Evolutionary conservation across 2,329 filamentous ascomycete species (phyloP).

Genomic region (Sordariomycetes sp.): DNA sequence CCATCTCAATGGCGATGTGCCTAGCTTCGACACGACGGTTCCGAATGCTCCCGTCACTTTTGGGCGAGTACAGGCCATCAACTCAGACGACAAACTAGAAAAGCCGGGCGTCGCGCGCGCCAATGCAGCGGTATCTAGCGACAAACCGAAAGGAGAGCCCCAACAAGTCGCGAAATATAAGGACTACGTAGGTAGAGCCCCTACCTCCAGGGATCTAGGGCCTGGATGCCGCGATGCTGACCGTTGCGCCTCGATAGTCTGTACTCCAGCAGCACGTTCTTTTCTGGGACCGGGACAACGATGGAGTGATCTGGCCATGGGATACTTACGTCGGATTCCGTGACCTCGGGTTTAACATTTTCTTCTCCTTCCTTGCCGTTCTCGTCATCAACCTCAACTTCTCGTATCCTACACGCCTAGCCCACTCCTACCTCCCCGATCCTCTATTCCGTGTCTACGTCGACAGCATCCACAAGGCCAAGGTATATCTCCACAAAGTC

Average conservation of each 20-base stretch:
- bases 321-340: slow-evolving; percentile 25
- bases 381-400: slow-evolving; percentile 27
- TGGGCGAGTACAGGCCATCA: background rate
- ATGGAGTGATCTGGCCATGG: slow-evolving; percentile 22
- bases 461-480: slow-evolving; percentile 23
- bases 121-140: background rate
- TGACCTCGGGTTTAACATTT: slow-evolving; percentile 22
- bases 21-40: background rate
- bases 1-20: background rate
- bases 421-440: slow-evolving; percentile 20
- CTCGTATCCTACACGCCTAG: slow-evolving; percentile 26
- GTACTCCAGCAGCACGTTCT: slow-evolving; percentile 24
- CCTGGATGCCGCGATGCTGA: background rate
- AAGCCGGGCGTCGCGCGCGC: background rate
- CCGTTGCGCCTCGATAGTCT: background rate
- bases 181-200: background rate
- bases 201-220: background rate
- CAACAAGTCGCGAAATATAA: background rate
- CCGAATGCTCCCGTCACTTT: background rate
- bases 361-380: slow-evolving; percentile 22
- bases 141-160: background rate
- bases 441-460: slow-evolving; percentile 23
- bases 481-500: slow-evolving; percentile 9
- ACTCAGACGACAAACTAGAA: background rate
- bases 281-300: slow-evolving; percentile 26